Evolutionary conservation across 1,284 basidiomycete genomes (phyloP).

Genomic region (Butyriboletus appendiculatus): DNA sequence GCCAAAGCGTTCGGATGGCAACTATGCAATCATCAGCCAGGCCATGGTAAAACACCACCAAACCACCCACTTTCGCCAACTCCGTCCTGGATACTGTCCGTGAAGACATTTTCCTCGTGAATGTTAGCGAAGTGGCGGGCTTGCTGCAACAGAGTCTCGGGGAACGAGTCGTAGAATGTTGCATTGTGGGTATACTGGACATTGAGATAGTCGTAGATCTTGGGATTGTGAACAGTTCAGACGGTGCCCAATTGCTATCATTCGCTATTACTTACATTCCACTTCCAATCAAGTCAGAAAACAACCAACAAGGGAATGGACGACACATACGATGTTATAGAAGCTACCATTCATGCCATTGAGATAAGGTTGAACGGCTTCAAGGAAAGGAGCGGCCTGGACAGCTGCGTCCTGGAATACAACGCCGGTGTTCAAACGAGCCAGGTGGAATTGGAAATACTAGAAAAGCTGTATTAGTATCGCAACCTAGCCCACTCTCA

Average conservation of each 20-base stretch:
- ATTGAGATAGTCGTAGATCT: conserved; percentile 54
- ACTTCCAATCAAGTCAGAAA: conserved; percentile 25
- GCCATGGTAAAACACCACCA: not conserved
- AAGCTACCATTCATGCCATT: conserved; percentile 42
- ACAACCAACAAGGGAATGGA: not conserved
- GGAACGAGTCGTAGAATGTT: conserved; percentile 38
- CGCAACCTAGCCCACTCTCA: not conserved
- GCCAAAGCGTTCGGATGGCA: conserved; percentile 43
- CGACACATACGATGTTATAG: conserved; percentile 41
- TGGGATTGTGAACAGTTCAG: conserved; percentile 5
- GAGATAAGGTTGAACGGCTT: conserved; percentile 40
- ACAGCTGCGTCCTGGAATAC: conserved; percentile 37
- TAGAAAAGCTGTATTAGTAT: conserved; percentile 1
- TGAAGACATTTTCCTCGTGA: conserved; percentile 51
- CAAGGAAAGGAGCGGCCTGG: conserved; percentile 42
- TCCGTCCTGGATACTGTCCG: conserved; percentile 38
- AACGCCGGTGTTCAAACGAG: conserved; percentile 31
- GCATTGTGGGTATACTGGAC: conserved; percentile 53
- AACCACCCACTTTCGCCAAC: conserved; percentile 46
- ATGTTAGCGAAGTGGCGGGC: conserved; percentile 49
- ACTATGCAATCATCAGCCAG: conserved; percentile 15
- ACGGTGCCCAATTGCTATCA: not conserved
- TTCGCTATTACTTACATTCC: conserved; percentile 28
- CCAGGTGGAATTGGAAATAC: conserved; percentile 33
- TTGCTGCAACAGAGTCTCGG: conserved; percentile 38